Evolutionary conservation across 2,329 filamentous ascomycete genomes (phyloP).

Genomic region (Colletotrichum filicis): DNA sequence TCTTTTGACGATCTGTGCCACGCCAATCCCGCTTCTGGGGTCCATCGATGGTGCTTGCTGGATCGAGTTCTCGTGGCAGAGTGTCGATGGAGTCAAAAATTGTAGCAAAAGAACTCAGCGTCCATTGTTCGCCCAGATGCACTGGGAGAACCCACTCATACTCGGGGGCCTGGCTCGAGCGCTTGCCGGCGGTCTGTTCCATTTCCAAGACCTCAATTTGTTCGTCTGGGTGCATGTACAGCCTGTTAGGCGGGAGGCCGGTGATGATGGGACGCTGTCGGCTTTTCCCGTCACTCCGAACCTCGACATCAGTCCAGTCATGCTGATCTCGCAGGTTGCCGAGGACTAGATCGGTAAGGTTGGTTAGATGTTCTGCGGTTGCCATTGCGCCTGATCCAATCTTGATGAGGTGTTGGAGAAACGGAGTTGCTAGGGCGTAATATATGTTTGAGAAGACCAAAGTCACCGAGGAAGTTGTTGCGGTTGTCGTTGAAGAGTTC

Average conservation of each 20-base stretch:
- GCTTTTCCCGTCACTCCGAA: conserved; percentile 53
- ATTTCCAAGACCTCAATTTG: conserved; percentile 78
- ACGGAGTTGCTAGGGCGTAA: neutral
- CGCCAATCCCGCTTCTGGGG: conserved; percentile 54
- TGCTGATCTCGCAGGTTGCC: conserved; percentile 82
- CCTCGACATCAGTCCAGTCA: conserved; percentile 73
- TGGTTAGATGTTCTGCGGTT: conserved; percentile 10
- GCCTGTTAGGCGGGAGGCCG: conserved; percentile 76
- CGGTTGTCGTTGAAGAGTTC: conserved; percentile 8
- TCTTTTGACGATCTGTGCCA: conserved; percentile 65
- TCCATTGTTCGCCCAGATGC: conserved; percentile 79
- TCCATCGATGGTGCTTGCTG: neutral
- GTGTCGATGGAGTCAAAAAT: conserved; percentile 73
- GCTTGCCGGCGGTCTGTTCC: conserved; percentile 59
- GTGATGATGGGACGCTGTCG: conserved; percentile 74
- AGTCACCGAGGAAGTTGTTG: too few relatives aligned
- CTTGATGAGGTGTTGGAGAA: neutral
- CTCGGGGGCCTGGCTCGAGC: conserved; percentile 63
- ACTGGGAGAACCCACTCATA: conserved; percentile 82
- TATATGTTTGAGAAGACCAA: too few relatives aligned
- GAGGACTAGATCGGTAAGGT: conserved; percentile 60
- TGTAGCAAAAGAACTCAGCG: conserved; percentile 70
- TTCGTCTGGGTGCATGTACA: conserved; percentile 86
- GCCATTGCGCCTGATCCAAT: neutral
- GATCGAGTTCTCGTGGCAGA: conserved; percentile 45